Evolutionary conservation across 1,284 basidiomycete species (phyloP), one percentile per base, ranked within the genome.

Genomic region (Irpex lacteus): DNA sequence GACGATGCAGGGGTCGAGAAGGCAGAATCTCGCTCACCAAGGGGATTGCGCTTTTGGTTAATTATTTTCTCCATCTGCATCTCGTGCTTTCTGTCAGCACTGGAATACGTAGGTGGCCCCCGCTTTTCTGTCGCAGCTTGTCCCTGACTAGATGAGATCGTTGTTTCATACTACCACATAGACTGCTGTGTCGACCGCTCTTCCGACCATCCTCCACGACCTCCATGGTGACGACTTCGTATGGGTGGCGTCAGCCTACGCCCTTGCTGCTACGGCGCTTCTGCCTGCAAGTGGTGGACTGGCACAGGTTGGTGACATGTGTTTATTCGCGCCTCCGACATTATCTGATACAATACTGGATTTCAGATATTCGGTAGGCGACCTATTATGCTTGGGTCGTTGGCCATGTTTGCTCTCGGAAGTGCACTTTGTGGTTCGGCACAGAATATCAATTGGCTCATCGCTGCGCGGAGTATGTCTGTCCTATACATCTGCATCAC

Each of bases 301-400:
- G 3, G 63, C 63, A 6, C 50, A 64, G 60, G 63, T 64, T 53
- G 40, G 40, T 69, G 15, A 66, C 67, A 26, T 26, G 26, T 26
- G 26, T 26, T 26, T 26, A 26, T 26, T 26, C 44, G 11, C 44
- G n/a, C 44, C 44, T 18, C 50, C 50, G 18, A 52, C 8, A 19
- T 52, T 21, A 18, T 52, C 13, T 21, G 19, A 21, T 8, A 8
- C 50, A 13, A 52, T 21, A 52, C 18, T 9, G 19, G 7, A 7
- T 19, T 34, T 8, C 53, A 65, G 63, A 47, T 63, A n/a, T 63
- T 66, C 32, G 65, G 65, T 32, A 61, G 65, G 21, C 61, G 65
- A n/a, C 19, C 40, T 13, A 52, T 58, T 11, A 66, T 66, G 65
- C 65, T 66, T 13, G 19, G 18, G 19, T 52, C 59, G 4, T n/a